Conservation (phyloP, 768 basidiomycete species). For the Agrocybe pediades region DNA sequence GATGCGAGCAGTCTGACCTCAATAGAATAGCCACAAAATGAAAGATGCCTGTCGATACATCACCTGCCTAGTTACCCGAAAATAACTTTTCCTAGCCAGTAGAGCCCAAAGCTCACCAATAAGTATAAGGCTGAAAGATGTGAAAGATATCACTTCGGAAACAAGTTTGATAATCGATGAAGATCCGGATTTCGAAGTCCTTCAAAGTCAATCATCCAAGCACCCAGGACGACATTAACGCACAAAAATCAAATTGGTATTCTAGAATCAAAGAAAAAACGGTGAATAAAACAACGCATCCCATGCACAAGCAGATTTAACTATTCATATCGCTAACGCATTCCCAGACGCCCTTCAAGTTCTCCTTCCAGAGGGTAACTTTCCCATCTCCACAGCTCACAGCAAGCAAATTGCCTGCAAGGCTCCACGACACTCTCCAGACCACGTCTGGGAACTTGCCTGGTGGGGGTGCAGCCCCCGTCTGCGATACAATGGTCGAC, state of each 20-base stretch:
- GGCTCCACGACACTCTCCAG: constrained; percentile 98
- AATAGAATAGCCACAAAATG: too few relatives aligned
- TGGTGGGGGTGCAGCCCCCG: constrained; percentile 46
- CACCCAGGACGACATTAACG: too few relatives aligned
- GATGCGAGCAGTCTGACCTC: too few relatives aligned
- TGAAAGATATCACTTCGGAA: too few relatives aligned
- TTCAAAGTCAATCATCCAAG: too few relatives aligned
- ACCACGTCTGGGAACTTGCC: constrained; percentile 97
- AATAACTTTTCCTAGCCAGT: too few relatives aligned
- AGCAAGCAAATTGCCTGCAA: constrained; percentile 93
- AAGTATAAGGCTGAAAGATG: background rate
- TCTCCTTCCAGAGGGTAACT: constrained; percentile 98
- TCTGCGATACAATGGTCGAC: constrained; percentile 44
- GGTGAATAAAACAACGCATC: background rate
- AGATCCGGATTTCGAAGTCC: background rate
- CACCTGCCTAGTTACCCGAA: too few relatives aligned
- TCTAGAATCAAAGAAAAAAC: constrained; percentile 10
- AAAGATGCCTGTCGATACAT: too few relatives aligned
- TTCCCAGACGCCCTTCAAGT: constrained; percentile 92
- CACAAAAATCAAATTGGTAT: constrained; percentile 8
- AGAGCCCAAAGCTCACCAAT: background rate
- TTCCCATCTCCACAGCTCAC: constrained; percentile 98
- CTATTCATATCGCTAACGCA: constrained; percentile 95
- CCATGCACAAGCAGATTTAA: too few relatives aligned
- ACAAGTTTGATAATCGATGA: background rate